Conservation (phyloP, 1,284 basidiomycete genomes). For the Cryptococcus deneoformans region DNA sequence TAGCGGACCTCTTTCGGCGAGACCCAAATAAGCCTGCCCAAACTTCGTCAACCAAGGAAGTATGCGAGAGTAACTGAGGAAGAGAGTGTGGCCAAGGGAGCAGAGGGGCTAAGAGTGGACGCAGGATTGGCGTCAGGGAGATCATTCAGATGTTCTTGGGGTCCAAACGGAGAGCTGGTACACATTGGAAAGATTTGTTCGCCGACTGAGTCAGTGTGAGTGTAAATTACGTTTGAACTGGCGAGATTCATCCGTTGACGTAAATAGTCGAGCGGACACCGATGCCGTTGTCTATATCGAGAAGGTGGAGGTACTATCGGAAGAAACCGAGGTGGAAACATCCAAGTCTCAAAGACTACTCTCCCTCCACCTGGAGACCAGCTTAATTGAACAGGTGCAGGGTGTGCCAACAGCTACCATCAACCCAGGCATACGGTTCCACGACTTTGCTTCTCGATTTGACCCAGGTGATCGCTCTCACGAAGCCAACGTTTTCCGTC, state of each 20-base stretch:
- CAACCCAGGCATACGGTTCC: conserved; percentile 65
- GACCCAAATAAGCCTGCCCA: conserved; percentile 60
- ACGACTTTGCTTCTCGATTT: conserved; percentile 72
- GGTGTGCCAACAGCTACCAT: conserved; percentile 62
- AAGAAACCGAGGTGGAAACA: conserved; percentile 47
- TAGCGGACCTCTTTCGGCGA: conserved; percentile 77
- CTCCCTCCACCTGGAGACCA: conserved; percentile 72
- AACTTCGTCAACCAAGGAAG: conserved; percentile 51
- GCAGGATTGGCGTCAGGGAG: conserved; percentile 81
- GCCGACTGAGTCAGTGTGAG: conserved; percentile 48
- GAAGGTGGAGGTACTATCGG: conserved; percentile 26
- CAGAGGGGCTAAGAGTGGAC: conserved; percentile 69
- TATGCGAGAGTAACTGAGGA: conserved; percentile 35
- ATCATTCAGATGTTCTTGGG: conserved; percentile 89
- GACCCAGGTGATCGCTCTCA: conserved; percentile 68
- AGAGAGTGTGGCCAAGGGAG: conserved; percentile 48
- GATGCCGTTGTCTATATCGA: conserved; percentile 31
- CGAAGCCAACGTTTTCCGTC: conserved; percentile 77
- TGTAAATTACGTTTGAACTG: not conserved
- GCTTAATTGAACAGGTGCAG: conserved; percentile 60
- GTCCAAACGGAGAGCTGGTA: conserved; percentile 70
- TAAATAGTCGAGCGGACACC: conserved; percentile 5
- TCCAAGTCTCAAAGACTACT: conserved; percentile 65
- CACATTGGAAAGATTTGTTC: conserved; percentile 71
- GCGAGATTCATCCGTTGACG: not conserved